Conservation (phyloP, 495 filamentous ascomycete species). For the Lindgomyces ingoldianus region DNA sequence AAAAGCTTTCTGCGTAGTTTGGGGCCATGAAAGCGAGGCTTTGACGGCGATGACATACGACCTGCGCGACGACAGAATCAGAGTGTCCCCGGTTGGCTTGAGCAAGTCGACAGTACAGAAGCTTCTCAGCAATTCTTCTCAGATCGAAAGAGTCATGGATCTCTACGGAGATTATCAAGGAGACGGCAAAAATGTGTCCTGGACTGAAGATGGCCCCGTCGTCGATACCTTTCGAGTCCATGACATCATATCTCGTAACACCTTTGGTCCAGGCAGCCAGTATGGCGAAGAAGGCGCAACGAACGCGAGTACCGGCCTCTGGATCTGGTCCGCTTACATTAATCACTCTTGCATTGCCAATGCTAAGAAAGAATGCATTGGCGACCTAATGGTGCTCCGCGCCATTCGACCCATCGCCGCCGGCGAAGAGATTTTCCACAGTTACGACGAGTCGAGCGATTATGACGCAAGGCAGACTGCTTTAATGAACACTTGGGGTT, state of each 20-base stretch:
- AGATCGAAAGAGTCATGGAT: conserved; percentile 26
- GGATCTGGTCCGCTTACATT: conserved; percentile 26
- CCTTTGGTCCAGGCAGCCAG: conserved; percentile 41
- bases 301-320: conserved; percentile 34
- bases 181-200: conserved; percentile 15
- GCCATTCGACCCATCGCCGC: conserved; percentile 22
- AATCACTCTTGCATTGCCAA: conserved; percentile 35
- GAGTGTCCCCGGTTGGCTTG: conserved; percentile 29
- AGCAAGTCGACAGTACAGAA: conserved; percentile 25
- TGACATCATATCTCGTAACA: conserved; percentile 45
- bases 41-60: conserved; percentile 35
- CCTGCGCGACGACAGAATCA: conserved; percentile 29
- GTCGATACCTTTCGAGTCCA: conserved; percentile 48
- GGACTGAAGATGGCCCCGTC: conserved; percentile 32
- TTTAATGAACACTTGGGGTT: conserved; percentile 36
- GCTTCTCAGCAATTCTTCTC: conserved; percentile 35
- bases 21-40: conserved; percentile 18
- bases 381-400: conserved; percentile 26
- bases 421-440: conserved; percentile 31
- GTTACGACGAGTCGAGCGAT: conserved; percentile 18
- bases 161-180: conserved; percentile 29
- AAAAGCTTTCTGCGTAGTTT: conserved; percentile 36
- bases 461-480: conserved; percentile 19
- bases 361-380: conserved; percentile 21
- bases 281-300: conserved; percentile 33